These are phyloP conservation scores for Pseudogymnoascus sp. DNA, from an alignment of 2,329 filamentous ascomycete species.

Conservation along the genomic window DNA sequence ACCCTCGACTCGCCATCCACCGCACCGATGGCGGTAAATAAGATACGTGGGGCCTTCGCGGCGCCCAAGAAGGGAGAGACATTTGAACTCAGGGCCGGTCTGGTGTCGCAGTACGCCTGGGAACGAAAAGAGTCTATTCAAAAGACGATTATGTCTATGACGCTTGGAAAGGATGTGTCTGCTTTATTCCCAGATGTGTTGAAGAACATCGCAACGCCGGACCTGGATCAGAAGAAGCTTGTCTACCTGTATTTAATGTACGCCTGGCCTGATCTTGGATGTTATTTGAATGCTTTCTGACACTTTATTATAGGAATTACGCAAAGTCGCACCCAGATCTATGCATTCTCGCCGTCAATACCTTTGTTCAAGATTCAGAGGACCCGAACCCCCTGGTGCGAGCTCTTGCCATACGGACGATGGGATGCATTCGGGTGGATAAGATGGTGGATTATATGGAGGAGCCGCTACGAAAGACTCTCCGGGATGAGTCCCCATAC, in stretches of 20 bases:
- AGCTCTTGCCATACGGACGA: slow-evolving; percentile 91
- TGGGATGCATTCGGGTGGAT: slow-evolving; percentile 96
- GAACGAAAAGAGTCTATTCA: slow-evolving; percentile 99
- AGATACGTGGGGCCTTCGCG: slow-evolving; percentile 88
- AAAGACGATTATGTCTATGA: slow-evolving; percentile 99
- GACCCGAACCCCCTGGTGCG: slow-evolving; percentile 94
- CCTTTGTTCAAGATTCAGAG: slow-evolving; percentile 97
- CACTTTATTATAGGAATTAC: slow-evolving; percentile 67
- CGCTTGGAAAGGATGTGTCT: slow-evolving; percentile 94
- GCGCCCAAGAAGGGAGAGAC: slow-evolving; percentile 95
- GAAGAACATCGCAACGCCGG: slow-evolving; percentile 94
- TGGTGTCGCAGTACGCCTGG: slow-evolving; percentile 98
- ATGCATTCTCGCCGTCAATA: slow-evolving; percentile 97
- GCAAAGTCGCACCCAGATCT: slow-evolving; percentile 98
- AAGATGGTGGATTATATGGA: slow-evolving; percentile 99
- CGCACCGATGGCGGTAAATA: slow-evolving; percentile 79
- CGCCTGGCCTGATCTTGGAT: slow-evolving; percentile 23
- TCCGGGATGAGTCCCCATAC: slow-evolving; percentile 95
- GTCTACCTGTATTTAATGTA: slow-evolving; percentile 98
- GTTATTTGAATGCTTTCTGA: slow-evolving; percentile 8
- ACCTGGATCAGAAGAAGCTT: slow-evolving; percentile 98
- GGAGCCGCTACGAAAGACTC: slow-evolving; percentile 88
- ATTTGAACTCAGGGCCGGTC: slow-evolving; percentile 87
- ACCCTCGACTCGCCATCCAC: slow-evolving; percentile 32
- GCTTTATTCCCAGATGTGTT: slow-evolving; percentile 94